Evolutionary conservation across 352 stramenopile species (phyloP), one percentile per base, ranked within the genome.

Genomic region (Thalassiosira oceanica): DNA sequence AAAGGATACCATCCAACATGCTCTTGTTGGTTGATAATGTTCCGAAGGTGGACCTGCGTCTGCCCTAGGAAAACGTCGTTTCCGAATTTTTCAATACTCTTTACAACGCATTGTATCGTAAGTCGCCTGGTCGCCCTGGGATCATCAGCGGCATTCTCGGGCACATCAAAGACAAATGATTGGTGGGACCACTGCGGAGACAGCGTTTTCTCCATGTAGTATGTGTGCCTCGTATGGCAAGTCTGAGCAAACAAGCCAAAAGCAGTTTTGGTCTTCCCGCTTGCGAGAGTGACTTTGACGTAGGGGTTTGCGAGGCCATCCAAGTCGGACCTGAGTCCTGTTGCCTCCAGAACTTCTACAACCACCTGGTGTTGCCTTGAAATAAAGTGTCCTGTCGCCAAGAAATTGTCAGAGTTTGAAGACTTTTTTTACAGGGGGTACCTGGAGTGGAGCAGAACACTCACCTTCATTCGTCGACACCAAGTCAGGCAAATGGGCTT

Each of bases 91-190:
- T 83, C 61, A 48, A 64, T 80, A 69, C 85, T 84, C 52, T 87
- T 79, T 4, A 93, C 31, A 10, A 74, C 67, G 29, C 89, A 75
- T 15, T 78, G 64, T 20, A 93, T 41, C n/a, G 68, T 78, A 70
- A 83, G 74, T 11, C 78, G 72, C 37, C 84, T 61, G 21, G 80
- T 83, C 49, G 74, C 62, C 44, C 51, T 65, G 8, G 65, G 84
- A 44, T 86, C 71, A 33, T 57, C 42, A 1, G 79, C 52, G 35
- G 86, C 84, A 43, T 81, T 78, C 23, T 50, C 46, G 44, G 84
- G 84, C 1, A 91, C 72, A 74, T 93, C 72, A 56, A 91, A 91
- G 33, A 90, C 74, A 68, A 93, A 93, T 23, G 62, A 64, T 53
- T 91, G 84, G 49, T 81, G 53, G 28, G 54, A 85, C 84, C 84